Conservation (phyloP, 1,139 yeast genomes). For the Yamadazyma trypodendri region DNA sequence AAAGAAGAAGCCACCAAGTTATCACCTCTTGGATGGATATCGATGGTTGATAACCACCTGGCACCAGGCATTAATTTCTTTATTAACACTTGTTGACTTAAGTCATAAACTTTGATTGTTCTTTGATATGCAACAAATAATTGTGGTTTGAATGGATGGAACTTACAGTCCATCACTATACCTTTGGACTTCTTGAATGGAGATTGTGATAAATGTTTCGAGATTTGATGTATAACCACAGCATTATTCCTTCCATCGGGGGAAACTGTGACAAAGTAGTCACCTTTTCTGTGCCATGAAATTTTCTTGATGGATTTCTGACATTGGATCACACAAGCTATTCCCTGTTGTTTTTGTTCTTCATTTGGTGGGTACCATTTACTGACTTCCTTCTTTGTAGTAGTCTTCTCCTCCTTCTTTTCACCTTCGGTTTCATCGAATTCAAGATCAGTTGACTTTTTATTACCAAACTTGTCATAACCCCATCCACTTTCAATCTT, state of each 20-base stretch:
- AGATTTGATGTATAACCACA: slow-evolving; percentile 88
- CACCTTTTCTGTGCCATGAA: slow-evolving; percentile 98
- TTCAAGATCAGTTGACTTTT: slow-evolving; percentile 36
- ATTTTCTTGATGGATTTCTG: slow-evolving; percentile 74
- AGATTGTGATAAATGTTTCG: slow-evolving; percentile 94
- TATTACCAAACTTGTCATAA: slow-evolving; percentile 70
- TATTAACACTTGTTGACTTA: slow-evolving; percentile 78
- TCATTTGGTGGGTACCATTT: slow-evolving; percentile 84
- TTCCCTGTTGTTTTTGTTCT: slow-evolving; percentile 62
- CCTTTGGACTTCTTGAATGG: slow-evolving; percentile 95
- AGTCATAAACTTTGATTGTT: slow-evolving; percentile 84
- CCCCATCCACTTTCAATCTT: slow-evolving; percentile 92
- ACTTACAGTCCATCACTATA: slow-evolving; percentile 90
- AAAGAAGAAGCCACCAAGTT: slow-evolving; percentile 88
- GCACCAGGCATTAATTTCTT: slow-evolving; percentile 94
- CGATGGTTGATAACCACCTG: slow-evolving; percentile 88
- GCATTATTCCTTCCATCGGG: slow-evolving; percentile 89
- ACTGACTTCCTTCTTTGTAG: slow-evolving; percentile 58
- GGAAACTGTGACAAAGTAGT: slow-evolving; percentile 89
- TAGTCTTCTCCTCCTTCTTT: slow-evolving; percentile 38
- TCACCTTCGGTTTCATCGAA: slow-evolving; percentile 40
- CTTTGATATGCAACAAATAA: slow-evolving; percentile 93
- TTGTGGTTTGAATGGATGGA: slow-evolving; percentile 96
- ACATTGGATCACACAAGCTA: slow-evolving; percentile 68
- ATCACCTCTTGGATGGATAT: slow-evolving; percentile 96